Conservation (phyloP, 495 filamentous ascomycete genomes). For the Hypoxylon intermedium region DNA sequence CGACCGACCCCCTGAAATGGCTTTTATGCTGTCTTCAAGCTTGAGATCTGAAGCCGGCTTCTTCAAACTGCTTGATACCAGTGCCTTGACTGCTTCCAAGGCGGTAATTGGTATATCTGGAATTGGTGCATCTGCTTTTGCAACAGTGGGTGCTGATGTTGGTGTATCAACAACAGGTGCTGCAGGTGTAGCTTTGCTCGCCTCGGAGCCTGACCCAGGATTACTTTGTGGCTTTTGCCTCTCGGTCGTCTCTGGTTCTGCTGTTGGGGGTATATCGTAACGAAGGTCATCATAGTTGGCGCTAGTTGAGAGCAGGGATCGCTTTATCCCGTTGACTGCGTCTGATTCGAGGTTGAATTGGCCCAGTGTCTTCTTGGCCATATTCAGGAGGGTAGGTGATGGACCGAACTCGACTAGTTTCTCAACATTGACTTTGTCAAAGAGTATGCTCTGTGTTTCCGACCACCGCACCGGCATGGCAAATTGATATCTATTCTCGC, state of each 20-base stretch:
- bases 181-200: constrained; percentile 54
- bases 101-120: constrained; percentile 79
- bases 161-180: constrained; percentile 52
- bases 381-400: constrained; percentile 83
- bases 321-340: constrained; percentile 83
- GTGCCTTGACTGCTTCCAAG: constrained; percentile 74
- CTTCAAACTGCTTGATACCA: constrained; percentile 88
- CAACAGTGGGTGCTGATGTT: constrained; percentile 58
- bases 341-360: constrained; percentile 92
- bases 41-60: constrained; percentile 79
- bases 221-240: constrained; percentile 57
- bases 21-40: constrained; percentile 85
- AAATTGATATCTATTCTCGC: constrained; percentile 66
- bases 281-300: constrained; percentile 92
- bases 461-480: constrained; percentile 91
- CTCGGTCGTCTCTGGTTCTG: constrained; percentile 62
- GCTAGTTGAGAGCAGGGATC: constrained; percentile 90
- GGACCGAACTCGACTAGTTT: constrained; percentile 88
- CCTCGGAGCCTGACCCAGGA: constrained; percentile 30
- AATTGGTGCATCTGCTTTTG: constrained; percentile 76
- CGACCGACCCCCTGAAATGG: constrained; percentile 67
- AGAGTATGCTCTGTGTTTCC: constrained; percentile 90
- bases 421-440: constrained; percentile 83
- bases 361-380: constrained; percentile 85
- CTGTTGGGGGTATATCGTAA: constrained; percentile 83